Evolutionary conservation across 257 asterid genomes (phyloP).

Genomic region (Oldenlandia corymbosa): DNA sequence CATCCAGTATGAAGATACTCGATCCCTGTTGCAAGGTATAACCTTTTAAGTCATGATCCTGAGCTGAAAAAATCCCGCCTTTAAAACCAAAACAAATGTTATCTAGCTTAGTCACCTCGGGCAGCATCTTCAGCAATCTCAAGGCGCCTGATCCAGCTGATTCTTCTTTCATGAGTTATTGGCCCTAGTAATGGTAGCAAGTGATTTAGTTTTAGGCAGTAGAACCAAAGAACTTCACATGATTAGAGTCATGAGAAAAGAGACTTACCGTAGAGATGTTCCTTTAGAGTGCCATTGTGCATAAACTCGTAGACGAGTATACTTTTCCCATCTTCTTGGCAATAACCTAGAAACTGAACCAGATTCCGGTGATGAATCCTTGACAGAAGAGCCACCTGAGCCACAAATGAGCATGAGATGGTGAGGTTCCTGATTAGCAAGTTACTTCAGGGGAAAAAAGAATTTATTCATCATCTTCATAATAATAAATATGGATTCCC

Average conservation of each 20-base stretch:
- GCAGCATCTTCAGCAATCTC: constrained; percentile 99
- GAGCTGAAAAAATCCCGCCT: neutral
- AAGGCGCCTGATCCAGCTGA: constrained; percentile 86
- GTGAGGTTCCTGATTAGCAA: neutral
- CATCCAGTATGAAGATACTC: constrained; percentile 99
- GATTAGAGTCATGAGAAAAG: neutral
- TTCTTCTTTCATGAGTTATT: constrained; percentile 51
- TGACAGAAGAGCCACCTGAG: constrained; percentile 94
- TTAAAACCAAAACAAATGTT: constrained; percentile 5
- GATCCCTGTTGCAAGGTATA: constrained; percentile 56
- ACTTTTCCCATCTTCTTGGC: constrained; percentile 92
- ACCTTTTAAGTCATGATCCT: neutral
- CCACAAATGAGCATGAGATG: constrained; percentile 13
- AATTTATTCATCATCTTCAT: too few relatives aligned
- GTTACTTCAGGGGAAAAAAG: neutral
- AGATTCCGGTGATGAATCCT: constrained; percentile 97
- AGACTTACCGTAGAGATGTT: constrained; percentile 73
- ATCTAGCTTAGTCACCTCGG: constrained; percentile 53
- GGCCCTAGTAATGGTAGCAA: constrained; percentile 46
- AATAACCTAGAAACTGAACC: constrained; percentile 90
- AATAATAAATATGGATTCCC: too few relatives aligned
- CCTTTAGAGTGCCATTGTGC: constrained; percentile 95
- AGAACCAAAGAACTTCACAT: neutral
- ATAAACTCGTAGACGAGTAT: constrained; percentile 91
- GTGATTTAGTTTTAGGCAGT: constrained; percentile 10